phyloP scores from a whole-genome alignment of 306 rosid genomes.

The Mimosa pudica region DNA sequence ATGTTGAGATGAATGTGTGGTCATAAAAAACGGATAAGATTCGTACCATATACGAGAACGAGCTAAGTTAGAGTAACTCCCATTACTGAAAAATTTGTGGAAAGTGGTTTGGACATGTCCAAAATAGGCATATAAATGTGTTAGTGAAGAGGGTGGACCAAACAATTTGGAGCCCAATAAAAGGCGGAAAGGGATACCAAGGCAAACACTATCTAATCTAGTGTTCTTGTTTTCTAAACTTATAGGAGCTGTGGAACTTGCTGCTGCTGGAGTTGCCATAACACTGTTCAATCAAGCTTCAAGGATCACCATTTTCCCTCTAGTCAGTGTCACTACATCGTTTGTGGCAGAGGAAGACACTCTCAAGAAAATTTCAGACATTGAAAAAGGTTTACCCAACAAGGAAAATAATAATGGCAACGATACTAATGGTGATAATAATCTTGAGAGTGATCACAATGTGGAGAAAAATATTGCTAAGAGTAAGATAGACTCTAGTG shows the following conservation, averaged over 20 bases:
- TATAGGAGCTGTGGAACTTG: conserved; percentile 91
- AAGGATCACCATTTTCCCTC: conserved; percentile 89
- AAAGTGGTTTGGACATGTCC: too few species aligned
- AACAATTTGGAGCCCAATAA: too few species aligned
- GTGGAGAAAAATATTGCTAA: background rate
- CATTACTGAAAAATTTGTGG: too few species aligned
- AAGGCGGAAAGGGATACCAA: too few species aligned
- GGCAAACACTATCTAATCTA: background rate
- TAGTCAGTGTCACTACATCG: conserved; percentile 91
- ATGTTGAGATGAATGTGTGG: too few species aligned
- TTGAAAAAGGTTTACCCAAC: conserved; percentile 49
- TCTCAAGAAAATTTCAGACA: conserved; percentile 45
- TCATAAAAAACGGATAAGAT: too few species aligned
- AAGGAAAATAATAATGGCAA: conserved; percentile 6
- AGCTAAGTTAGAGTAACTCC: too few species aligned
- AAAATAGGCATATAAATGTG: too few species aligned
- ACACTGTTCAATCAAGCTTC: conserved; percentile 98
- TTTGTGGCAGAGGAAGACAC: conserved; percentile 98
- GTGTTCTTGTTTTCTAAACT: background rate
- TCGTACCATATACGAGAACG: too few species aligned
- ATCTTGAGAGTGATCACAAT: background rate
- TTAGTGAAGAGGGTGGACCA: too few species aligned
- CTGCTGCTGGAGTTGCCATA: conserved; percentile 92
- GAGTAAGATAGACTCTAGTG: background rate
- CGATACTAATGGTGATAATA: background rate